phyloP scores from a whole-genome alignment of 192 early-diverging fungal genomes.

The Backusella circina region DNA sequence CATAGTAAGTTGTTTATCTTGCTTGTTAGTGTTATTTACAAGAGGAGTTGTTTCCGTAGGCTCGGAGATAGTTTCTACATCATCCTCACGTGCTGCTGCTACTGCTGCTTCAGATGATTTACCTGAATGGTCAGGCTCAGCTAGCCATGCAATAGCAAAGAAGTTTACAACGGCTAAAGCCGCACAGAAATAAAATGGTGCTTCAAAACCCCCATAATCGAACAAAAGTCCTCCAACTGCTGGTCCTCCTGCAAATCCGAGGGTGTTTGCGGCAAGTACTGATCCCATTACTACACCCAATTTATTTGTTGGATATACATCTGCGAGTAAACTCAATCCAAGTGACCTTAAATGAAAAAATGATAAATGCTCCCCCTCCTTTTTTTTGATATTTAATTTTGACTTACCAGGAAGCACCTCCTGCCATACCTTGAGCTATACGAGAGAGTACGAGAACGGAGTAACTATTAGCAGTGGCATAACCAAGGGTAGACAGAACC shows the following conservation, averaged over 20 bases:
- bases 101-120: not conserved
- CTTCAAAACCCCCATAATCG: slow-evolving; percentile 57
- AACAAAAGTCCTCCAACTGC: slow-evolving; percentile 63
- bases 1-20: slow-evolving; percentile 35
- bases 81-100: not conserved
- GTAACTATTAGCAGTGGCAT: slow-evolving; percentile 60
- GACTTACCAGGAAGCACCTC: slow-evolving; percentile 64
- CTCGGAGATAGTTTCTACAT: not conserved
- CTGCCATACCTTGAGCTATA: slow-evolving; percentile 70
- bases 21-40: not conserved
- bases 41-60: not conserved
- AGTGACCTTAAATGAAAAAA: slow-evolving; percentile 48
- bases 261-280: slow-evolving; percentile 59
- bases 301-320: slow-evolving; percentile 58
- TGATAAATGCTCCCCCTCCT: not conserved
- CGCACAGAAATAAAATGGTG: slow-evolving; percentile 71
- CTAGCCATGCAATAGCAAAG: slow-evolving; percentile 54
- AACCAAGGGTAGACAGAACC: slow-evolving; percentile 57
- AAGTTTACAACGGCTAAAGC: slow-evolving; percentile 61
- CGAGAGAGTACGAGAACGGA: slow-evolving; percentile 65
- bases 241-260: slow-evolving; percentile 68
- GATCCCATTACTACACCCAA: slow-evolving; percentile 70
- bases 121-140: slow-evolving; percentile 47
- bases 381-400: not conserved
- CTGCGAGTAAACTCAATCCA: slow-evolving; percentile 68